Conservation (phyloP, 148 eudicot species). For the Arctostaphylos glauca region DNA sequence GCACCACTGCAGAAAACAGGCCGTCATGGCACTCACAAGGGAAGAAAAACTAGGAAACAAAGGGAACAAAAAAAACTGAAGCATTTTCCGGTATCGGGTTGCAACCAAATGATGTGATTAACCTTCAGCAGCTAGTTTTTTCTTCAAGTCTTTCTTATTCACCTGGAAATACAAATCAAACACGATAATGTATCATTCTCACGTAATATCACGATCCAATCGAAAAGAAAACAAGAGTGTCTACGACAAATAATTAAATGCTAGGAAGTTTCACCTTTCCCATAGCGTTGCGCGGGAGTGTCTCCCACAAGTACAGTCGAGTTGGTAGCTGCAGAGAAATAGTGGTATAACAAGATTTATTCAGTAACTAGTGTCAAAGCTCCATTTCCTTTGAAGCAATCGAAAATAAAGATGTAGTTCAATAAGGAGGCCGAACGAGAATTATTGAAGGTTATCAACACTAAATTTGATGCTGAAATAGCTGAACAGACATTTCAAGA, state of each 20-base stretch:
- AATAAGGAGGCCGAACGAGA: neutral
- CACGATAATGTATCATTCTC: neutral
- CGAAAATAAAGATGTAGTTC: neutral
- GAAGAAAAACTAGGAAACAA: neutral
- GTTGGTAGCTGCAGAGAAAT: constrained; percentile 68
- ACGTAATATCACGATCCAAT: neutral
- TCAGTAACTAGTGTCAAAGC: neutral
- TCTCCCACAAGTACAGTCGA: constrained; percentile 71
- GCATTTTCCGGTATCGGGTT: neutral
- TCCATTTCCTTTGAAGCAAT: neutral
- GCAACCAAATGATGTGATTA: constrained; percentile 5
- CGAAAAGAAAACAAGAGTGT: neutral
- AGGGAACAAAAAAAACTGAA: neutral
- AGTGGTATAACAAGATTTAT: neutral
- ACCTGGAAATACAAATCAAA: constrained; percentile 45
- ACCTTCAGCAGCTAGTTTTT: constrained; percentile 16
- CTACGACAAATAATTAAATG: neutral
- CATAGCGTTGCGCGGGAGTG: constrained; percentile 96
- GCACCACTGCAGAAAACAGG: neutral
- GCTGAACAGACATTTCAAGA: neutral
- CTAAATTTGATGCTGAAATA: neutral
- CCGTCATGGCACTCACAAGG: neutral
- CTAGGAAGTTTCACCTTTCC: constrained; percentile 69
- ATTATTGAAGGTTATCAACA: neutral
- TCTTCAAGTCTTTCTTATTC: constrained; percentile 55